These are phyloP conservation scores for Carpinus viminea DNA, from an alignment of 306 rosid species.

Conservation along the genomic window DNA sequence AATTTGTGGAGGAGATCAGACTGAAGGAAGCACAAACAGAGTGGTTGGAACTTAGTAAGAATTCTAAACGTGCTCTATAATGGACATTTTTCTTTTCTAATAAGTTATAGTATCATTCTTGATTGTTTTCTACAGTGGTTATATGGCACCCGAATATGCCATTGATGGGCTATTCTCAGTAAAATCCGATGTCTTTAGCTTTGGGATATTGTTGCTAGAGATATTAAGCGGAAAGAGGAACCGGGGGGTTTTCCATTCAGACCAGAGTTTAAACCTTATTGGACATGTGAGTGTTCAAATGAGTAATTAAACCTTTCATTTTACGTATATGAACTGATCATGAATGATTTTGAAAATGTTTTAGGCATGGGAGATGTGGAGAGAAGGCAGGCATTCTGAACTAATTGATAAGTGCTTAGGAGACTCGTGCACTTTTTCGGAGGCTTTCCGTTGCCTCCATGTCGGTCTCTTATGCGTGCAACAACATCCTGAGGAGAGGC, in stretches of 20 bases:
- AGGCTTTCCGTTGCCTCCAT: constrained; percentile 47
- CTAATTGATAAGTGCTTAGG: constrained; percentile 29
- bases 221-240: constrained; percentile 46
- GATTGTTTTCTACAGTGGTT: constrained; percentile 44
- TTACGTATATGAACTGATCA: no score
- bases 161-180: constrained; percentile 49
- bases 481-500: constrained; percentile 52
- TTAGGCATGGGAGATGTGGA: constrained; percentile 41
- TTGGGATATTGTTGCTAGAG: constrained; percentile 58
- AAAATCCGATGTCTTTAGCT: constrained; percentile 64
- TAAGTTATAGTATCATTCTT: not conserved
- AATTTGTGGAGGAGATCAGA: constrained; percentile 48
- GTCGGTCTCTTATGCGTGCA: constrained; percentile 57
- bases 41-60: constrained; percentile 60
- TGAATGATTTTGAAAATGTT: not conserved
- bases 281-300: constrained; percentile 43
- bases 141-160: constrained; percentile 65
- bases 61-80: not conserved
- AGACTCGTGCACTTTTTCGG: constrained; percentile 11
- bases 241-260: constrained; percentile 33
- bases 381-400: constrained; percentile 11
- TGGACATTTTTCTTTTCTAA: not conserved
- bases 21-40: constrained; percentile 43
- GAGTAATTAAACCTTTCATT: not conserved
- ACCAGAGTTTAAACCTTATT: constrained; percentile 44